Evolutionary conservation across 352 stramenopile species (phyloP).

Genomic region (Phytophthora crassamura): DNA sequence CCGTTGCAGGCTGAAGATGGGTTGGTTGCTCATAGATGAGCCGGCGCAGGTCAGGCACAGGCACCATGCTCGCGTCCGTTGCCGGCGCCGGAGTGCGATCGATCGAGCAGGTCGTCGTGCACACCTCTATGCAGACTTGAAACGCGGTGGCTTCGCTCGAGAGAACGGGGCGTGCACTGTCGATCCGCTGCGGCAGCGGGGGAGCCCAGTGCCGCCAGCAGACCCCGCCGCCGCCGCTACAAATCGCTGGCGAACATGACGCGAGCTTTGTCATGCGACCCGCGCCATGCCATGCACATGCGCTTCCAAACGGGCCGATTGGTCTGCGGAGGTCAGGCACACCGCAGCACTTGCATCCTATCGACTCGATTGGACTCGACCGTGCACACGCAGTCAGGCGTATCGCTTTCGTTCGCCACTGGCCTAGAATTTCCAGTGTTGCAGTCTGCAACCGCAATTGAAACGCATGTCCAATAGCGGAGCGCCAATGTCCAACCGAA

Average conservation of each 20-base stretch:
- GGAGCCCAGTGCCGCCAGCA: too few relatives aligned
- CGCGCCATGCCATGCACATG: slow-evolving; percentile 16
- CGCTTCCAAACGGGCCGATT: slow-evolving; percentile 31
- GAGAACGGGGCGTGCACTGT: too few relatives aligned
- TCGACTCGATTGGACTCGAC: slow-evolving; percentile 19
- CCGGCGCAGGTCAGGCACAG: slow-evolving; percentile 30
- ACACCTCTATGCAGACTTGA: too few relatives aligned
- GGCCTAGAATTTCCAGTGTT: too few relatives aligned
- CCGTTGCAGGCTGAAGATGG: slow-evolving; percentile 19
- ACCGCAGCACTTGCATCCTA: slow-evolving; percentile 11
- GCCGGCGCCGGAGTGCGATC: background rate
- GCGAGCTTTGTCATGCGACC: slow-evolving; percentile 16
- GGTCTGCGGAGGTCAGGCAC: slow-evolving; percentile 26
- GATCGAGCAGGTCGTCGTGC: background rate
- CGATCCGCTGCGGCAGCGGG: too few relatives aligned
- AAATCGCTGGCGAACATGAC: background rate
- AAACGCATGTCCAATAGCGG: too few relatives aligned
- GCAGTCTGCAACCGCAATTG: too few relatives aligned
- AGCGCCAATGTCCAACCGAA: too few relatives aligned
- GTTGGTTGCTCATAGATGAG: slow-evolving; percentile 26
- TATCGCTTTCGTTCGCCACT: background rate
- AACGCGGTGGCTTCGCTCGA: too few relatives aligned
- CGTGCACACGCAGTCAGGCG: too few relatives aligned
- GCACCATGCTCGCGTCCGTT: background rate
- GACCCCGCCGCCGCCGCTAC: too few relatives aligned